Evolutionary conservation across 441 rosid genomes (phyloP).

Genomic region (Erodium moschatum): DNA sequence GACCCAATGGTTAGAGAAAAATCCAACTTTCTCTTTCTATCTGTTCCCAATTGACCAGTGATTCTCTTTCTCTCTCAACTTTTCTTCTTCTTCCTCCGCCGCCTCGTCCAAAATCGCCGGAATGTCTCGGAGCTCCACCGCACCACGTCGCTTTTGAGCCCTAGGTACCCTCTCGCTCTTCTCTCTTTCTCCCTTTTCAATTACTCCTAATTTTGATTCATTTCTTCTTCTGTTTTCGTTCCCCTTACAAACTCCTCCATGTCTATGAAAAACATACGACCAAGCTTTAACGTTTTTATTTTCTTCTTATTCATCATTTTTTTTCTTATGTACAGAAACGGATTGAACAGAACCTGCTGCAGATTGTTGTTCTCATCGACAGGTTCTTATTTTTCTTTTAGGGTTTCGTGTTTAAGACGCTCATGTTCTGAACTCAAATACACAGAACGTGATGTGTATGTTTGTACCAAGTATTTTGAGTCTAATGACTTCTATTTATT

Average conservation of each 20-base stretch:
- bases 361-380: conserved; percentile 1
- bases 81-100: conserved; percentile 1
- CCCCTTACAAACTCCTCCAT: background rate
- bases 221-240: background rate
- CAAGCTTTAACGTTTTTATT: background rate
- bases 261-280: background rate
- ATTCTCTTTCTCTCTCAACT: background rate
- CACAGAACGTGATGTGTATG: background rate
- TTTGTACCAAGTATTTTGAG: background rate
- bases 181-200: background rate
- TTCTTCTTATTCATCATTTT: background rate
- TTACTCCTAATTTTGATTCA: background rate
- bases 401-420: conserved; percentile 6
- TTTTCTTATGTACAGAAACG: background rate
- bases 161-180: background rate
- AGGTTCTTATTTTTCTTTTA: background rate
- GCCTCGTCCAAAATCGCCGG: conserved; percentile 10
- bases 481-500: background rate
- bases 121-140: background rate
- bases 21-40: background rate
- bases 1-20: conserved; percentile 11
- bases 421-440: background rate
- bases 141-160: conserved; percentile 5
- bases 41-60: conserved; percentile 10
- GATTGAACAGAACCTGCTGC: background rate